phyloP scores from a whole-genome alignment of 148 eudicot species.

The Pouteria glomerata region DNA sequence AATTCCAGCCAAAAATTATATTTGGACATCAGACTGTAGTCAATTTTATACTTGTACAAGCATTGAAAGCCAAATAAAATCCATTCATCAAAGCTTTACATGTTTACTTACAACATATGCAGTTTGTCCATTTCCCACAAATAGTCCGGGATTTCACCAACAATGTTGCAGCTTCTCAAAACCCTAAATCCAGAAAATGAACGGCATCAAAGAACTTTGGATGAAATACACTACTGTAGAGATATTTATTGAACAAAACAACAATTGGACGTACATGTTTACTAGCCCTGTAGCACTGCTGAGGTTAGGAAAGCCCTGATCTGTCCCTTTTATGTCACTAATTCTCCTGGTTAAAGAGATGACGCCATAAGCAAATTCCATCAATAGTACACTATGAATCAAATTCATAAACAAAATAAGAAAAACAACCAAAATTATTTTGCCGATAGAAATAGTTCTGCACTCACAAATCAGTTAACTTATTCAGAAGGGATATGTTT shows the following conservation, averaged over 20 bases:
- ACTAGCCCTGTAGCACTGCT: slow-evolving; percentile 27
- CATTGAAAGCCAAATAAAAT: neutral
- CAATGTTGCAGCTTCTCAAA: slow-evolving; percentile 61
- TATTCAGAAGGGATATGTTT: slow-evolving; percentile 37
- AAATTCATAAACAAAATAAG: neutral
- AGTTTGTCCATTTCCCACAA: slow-evolving; percentile 44
- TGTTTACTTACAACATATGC: slow-evolving; percentile 51
- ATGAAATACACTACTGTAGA: neutral
- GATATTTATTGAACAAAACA: neutral
- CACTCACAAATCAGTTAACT: slow-evolving; percentile 55
- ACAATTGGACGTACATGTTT: slow-evolving; percentile 33
- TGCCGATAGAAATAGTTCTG: neutral
- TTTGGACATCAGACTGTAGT: neutral
- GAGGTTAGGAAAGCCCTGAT: slow-evolving; percentile 46
- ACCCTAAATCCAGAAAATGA: slow-evolving; percentile 41
- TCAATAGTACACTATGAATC: neutral
- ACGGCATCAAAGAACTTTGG: neutral
- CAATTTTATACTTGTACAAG: neutral
- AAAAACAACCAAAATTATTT: neutral
- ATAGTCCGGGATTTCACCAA: slow-evolving; percentile 59
- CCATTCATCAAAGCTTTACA: neutral
- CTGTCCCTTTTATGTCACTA: slow-evolving; percentile 52
- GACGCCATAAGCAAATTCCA: slow-evolving; percentile 1
- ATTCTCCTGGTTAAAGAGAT: slow-evolving; percentile 53
- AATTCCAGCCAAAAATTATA: neutral